A percentile compares a stretch with the other conserved stretches of the same genome.
Evolutionary conservation across 75 land plant genomes (phyloP).

Genomic region (Selaginella tamariscina): DNA sequence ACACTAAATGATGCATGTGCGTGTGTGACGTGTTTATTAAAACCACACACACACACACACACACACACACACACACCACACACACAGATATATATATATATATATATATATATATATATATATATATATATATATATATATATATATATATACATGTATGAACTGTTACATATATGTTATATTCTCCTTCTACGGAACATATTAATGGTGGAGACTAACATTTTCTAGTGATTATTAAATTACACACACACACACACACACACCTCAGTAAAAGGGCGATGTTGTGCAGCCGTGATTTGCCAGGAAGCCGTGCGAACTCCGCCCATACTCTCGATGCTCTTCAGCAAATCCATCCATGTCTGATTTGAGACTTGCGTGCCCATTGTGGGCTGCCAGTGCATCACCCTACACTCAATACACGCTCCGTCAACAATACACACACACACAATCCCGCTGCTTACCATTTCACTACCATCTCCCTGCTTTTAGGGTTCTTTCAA

Average conservation of each 20-base stretch:
- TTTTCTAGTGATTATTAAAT: neutral
- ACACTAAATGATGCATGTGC: neutral
- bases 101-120: neutral
- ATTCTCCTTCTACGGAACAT: neutral
- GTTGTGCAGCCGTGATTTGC: conserved; percentile 50
- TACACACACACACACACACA: neutral
- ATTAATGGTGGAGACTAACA: neutral
- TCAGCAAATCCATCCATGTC: conserved; percentile 37
- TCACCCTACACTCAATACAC: conserved; percentile 28
- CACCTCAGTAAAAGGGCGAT: conserved; percentile 55
- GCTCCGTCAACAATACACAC: neutral
- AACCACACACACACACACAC: neutral
- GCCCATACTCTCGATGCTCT: conserved; percentile 52
- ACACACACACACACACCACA: neutral
- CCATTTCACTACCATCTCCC: conserved; percentile 16
- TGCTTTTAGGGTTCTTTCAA: neutral
- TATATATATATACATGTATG: neutral
- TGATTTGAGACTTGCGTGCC: conserved; percentile 42
- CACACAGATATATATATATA: neutral
- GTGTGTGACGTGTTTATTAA: neutral
- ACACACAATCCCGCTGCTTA: neutral
- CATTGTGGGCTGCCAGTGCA: conserved; percentile 57
- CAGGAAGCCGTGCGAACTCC: conserved; percentile 43
- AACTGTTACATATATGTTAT: neutral
- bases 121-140: neutral